Evolutionary conservation across 768 basidiomycete species (phyloP).

Genomic region (Pisolithus sp.): DNA sequence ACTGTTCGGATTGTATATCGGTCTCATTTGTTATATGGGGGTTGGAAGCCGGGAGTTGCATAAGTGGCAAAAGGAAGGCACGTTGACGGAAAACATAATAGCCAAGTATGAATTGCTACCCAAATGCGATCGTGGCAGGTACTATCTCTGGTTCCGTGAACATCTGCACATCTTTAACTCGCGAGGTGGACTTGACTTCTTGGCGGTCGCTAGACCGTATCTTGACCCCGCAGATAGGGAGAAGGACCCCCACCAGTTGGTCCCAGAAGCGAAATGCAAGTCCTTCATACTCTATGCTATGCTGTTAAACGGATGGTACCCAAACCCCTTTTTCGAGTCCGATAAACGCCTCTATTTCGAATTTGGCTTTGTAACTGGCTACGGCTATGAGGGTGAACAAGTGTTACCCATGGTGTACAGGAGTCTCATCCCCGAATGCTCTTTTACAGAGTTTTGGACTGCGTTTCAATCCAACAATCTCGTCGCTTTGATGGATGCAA

Average conservation of each 20-base stretch:
- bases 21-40: no score
- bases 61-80: no score
- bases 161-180: conserved; percentile 26
- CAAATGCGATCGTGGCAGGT: conserved; percentile 10
- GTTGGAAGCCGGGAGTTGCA: no score
- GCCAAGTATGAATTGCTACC: conserved; percentile 19
- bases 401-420: conserved; percentile 13
- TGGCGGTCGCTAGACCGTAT: background rate
- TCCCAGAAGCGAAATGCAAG: background rate
- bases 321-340: background rate
- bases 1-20: no score
- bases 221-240: background rate
- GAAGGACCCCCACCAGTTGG: background rate
- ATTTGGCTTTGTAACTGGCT: conserved; percentile 11
- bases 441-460: conserved; percentile 30
- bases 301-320: background rate
- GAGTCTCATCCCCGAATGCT: conserved; percentile 20
- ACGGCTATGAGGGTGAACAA: background rate
- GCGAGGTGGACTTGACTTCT: background rate
- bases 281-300: background rate
- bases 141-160: background rate
- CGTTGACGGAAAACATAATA: conserved; percentile 28
- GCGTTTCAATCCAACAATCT: conserved; percentile 23
- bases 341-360: background rate
- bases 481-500: conserved; percentile 19